phyloP scores from a whole-genome alignment of 371 early-diverging fungal genomes.

The Actinomortierella wolfii region DNA sequence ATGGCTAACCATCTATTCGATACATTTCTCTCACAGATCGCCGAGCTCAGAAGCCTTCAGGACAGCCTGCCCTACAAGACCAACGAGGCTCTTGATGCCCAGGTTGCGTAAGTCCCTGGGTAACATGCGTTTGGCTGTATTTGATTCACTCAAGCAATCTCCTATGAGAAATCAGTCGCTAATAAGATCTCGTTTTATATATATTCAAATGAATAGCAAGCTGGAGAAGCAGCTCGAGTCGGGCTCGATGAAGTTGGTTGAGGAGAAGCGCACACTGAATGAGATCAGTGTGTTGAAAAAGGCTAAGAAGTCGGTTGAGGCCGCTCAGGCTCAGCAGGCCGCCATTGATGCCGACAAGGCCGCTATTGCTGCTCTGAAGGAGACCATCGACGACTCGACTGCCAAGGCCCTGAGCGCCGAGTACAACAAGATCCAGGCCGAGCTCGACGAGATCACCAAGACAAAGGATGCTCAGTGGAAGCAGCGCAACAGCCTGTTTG shows the following conservation, averaged over 20 bases:
- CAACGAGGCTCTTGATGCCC: slow-evolving; percentile 77
- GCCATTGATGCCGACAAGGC: slow-evolving; percentile 76
- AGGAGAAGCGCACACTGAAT: slow-evolving; percentile 83
- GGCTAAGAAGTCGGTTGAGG: slow-evolving; percentile 76
- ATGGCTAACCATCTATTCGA: neutral
- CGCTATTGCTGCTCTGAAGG: slow-evolving; percentile 67
- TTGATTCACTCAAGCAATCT: neutral
- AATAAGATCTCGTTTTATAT: neutral
- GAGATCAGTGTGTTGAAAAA: slow-evolving; percentile 86
- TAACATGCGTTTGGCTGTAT: neutral
- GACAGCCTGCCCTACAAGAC: slow-evolving; percentile 81
- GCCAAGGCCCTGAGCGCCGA: slow-evolving; percentile 68
- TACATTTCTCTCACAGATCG: slow-evolving; percentile 49
- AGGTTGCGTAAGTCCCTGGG: slow-evolving; percentile 62
- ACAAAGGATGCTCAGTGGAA: slow-evolving; percentile 66
- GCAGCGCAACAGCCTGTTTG: slow-evolving; percentile 70
- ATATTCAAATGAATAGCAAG: slow-evolving; percentile 56
- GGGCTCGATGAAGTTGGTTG: slow-evolving; percentile 78
- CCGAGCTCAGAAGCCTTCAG: slow-evolving; percentile 73
- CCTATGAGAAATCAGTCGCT: neutral
- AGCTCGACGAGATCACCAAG: slow-evolving; percentile 69
- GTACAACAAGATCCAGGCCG: slow-evolving; percentile 66
- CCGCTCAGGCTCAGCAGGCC: slow-evolving; percentile 65
- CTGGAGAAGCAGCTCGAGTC: slow-evolving; percentile 80
- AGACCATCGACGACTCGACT: slow-evolving; percentile 68